Evolutionary conservation across 2,329 filamentous ascomycete genomes (phyloP), one percentile per base, ranked within the genome.

Genomic region (Hymenoscyphus infarciens): DNA sequence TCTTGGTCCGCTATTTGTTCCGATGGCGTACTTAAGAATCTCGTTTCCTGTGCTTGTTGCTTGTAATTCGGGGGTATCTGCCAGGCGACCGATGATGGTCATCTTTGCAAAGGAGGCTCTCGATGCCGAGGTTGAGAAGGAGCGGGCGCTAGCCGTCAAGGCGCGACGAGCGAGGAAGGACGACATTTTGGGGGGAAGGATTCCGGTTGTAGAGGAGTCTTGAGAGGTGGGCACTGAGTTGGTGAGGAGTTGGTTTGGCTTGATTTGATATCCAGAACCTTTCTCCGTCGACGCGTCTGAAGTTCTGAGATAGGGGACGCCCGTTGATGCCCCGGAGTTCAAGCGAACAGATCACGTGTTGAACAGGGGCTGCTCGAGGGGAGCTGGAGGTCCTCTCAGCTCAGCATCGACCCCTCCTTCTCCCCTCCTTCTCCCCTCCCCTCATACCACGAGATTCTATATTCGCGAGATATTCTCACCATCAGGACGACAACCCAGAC

Each of bases 81-180:
- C 92, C 59, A 99, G 86, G 76, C 92, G 89, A 74, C 95, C 95
- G 70, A 97, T 83, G 76, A 99, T 81, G 72, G 87, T 89, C 81
- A 99, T 89, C 77, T 88, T 89, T 70, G 95, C 91, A 69, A 95
- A 73, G 66, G 82, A 78, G 66, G 85, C 83, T 68, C 79, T 79
- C 53, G 80, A 71, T 57, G 84, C 77, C 49, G 86, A 79, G 54
- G 89, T 87, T 80, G 87, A 91, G 84, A 97, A 97, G 73, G 87
- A 78, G 77, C 92, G 91, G 70, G 82, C 71, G 63, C 73, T 63
- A 49, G 72, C 71, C 38, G 78, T 70, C 67, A 77, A 73, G 76
- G 78, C 74, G 80, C 78, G 74, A 56, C 67, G 67, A 62, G 64
- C 64, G 64, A 71, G 62, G 52, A 69, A 65, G 55, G 69, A 66